A percentile compares a stretch with the other conserved stretches of the same genome.
phyloP scores from a whole-genome alignment of 2,329 filamentous ascomycete species.

The Neofusicoccum umdonicola region DNA sequence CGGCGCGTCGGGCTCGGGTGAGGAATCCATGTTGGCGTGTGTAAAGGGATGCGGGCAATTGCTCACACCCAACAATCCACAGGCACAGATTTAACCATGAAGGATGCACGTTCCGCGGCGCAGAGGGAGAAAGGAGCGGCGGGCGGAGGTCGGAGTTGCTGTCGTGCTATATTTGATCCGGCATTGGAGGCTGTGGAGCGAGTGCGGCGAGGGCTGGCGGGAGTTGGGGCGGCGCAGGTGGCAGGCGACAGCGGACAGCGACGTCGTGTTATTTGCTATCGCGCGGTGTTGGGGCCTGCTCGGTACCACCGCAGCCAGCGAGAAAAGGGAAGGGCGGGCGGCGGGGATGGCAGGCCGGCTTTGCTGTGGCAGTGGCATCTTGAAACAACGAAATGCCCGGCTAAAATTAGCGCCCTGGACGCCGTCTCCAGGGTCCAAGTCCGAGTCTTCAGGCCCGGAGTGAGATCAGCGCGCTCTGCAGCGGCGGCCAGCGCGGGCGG shows the following conservation, averaged over 20 bases:
- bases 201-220: background rate
- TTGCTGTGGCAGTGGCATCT: background rate
- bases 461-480: background rate
- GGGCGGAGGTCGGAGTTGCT: too few species aligned
- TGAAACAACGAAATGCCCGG: background rate
- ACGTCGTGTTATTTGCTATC: background rate
- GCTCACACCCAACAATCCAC: too few species aligned
- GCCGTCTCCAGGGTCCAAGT: background rate
- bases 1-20: background rate
- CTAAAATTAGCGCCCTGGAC: conserved; percentile 5
- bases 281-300: too few species aligned
- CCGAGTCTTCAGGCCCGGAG: background rate
- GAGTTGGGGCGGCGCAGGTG: background rate
- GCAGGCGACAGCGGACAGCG: background rate
- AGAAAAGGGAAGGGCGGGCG: background rate
- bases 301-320: too few species aligned
- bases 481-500: too few species aligned
- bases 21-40: background rate
- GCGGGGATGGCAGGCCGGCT: background rate
- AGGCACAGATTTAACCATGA: background rate
- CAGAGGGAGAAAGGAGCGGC: background rate
- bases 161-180: too few species aligned
- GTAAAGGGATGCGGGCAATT: background rate
- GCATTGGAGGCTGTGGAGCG: background rate
- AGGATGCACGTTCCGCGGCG: background rate